Percentiles rank a stretch among this genome's conserved stretches.
phyloP scores from a whole-genome alignment of 768 basidiomycete genomes.

The Amanita subjunquillea region DNA sequence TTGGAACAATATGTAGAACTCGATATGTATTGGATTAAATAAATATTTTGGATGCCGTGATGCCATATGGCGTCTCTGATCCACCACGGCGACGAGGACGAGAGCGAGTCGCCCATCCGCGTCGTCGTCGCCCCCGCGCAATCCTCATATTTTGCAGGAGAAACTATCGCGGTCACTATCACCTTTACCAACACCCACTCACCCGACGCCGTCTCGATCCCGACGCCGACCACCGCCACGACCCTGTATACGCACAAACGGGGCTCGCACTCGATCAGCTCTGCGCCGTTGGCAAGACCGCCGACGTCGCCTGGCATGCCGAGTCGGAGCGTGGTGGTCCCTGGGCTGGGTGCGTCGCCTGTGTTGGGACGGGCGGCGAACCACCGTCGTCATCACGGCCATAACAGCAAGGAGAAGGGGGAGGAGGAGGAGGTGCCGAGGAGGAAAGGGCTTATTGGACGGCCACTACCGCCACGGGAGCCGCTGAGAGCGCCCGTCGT shows the following conservation, averaged over 20 bases:
- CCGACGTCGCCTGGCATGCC: slow-evolving; percentile 73
- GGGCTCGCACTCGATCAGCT: slow-evolving; percentile 72
- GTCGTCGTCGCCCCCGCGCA: slow-evolving; percentile 72
- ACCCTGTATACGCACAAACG: slow-evolving; percentile 44
- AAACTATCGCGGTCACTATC: slow-evolving; percentile 74
- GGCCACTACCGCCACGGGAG: no score
- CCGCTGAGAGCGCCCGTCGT: no score
- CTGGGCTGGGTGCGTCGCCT: neutral
- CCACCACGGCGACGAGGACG: no score
- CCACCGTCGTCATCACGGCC: slow-evolving; percentile 5
- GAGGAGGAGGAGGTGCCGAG: slow-evolving; percentile 22
- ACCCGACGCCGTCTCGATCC: slow-evolving; percentile 21
- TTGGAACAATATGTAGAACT: no score
- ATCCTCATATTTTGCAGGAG: slow-evolving; percentile 90
- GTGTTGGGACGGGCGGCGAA: neutral
- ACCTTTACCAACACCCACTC: slow-evolving; percentile 79
- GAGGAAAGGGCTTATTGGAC: slow-evolving; percentile 49
- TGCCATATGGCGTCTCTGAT: no score
- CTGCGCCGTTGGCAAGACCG: slow-evolving; percentile 70
- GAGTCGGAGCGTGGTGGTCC: neutral
- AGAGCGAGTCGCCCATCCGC: slow-evolving; percentile 35
- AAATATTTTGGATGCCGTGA: no score
- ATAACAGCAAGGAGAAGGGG: slow-evolving; percentile 12
- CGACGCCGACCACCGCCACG: neutral
- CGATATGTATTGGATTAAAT: no score